Evolutionary conservation across 2,329 filamentous ascomycete genomes (phyloP), one percentile per base, ranked within the genome.

Genomic region (Didymella pomorum): DNA sequence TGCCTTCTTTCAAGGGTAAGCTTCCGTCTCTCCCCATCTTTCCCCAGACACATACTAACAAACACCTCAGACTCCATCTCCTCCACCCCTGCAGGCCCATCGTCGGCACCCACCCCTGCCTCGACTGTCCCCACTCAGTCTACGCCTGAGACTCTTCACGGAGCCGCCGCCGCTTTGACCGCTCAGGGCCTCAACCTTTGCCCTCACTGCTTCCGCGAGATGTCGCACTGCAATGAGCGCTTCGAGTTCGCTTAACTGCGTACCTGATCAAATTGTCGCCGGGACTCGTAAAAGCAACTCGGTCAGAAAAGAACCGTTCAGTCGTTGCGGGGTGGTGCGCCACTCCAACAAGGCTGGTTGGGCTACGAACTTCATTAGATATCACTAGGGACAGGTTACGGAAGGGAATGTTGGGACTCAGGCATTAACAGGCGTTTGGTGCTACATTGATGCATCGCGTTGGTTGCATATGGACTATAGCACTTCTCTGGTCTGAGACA

Each of bases 201-300:
- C 58, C 68, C 68, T 43, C 68, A 70, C 50, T 70, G 68, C 65
- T 70, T 65, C 55, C 66, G 68, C 11, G 68, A 70, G 53, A 63
- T 68, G 62, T 63, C 61, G 44, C 68, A 70, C 42, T 70, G 68
- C 62, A 65, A 65, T 20, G 68, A 70, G 56, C 54, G 68, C 3
- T 70, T 69, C 52, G 66, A 66, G 12, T 68, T 70, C 18, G 68
- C 64, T 50, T 70, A 57, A 37, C 25, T 25, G 46, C 46, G 16
- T 20, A 4, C 39, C 10, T 1, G 26, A 23, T 35, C 26, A 31
- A 28, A 16, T 3, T 20, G 23, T 16, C 16, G 41, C 23, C 41
- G 26, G 26, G 21, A 25, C 9, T 20, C 33, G 18, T 29, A 11
- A 45, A 3, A 44, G 26, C 25, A 50, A 9, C 14, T 11, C 20